These are phyloP conservation scores for Diplocarpon rosae DNA, from an alignment of 2,329 filamentous ascomycete genomes.

Conservation along the genomic window DNA sequence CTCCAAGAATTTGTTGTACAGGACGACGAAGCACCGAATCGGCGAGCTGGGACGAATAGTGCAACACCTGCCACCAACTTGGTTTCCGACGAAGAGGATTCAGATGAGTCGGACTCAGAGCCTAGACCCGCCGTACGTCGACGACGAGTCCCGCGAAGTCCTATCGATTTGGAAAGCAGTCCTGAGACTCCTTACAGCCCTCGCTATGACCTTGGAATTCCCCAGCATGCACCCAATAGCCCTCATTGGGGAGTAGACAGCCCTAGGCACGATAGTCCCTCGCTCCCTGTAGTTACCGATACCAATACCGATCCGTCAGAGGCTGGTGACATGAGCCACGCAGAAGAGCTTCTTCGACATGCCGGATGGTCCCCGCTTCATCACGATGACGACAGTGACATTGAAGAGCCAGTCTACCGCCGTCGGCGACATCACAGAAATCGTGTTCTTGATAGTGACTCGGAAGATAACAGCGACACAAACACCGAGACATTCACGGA, in stretches of 20 bases:
- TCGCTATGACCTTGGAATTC: background rate
- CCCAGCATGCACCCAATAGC: no score
- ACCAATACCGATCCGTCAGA: conserved; percentile 22
- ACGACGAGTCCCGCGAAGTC: conserved; percentile 1
- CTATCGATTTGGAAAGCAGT: background rate
- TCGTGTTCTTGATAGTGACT: conserved; percentile 5
- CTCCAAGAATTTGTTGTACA: conserved; percentile 23
- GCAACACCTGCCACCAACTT: conserved; percentile 7
- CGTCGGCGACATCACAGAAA: conserved; percentile 6
- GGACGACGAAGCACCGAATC: conserved; percentile 16
- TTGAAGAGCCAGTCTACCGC: conserved; percentile 11
- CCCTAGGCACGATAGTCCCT: conserved; percentile 11
- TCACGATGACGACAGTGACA: conserved; percentile 25
- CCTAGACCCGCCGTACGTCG: conserved; percentile 22
- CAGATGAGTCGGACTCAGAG: conserved; percentile 24
- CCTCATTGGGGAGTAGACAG: background rate
- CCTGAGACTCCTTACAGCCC: conserved; percentile 3
- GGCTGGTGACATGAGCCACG: conserved; percentile 19
- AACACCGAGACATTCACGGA: conserved; percentile 21
- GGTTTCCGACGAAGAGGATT: conserved; percentile 18
- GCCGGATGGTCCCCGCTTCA: conserved; percentile 28
- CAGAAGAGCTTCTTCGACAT: conserved; percentile 14
- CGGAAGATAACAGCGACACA: conserved; percentile 22
- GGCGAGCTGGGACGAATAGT: background rate
- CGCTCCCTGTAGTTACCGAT: conserved; percentile 15